Percentiles rank a stretch among this genome's conserved stretches.
Conservation (phyloP, 768 basidiomycete species). For the Sistotremastrum niveocremeum region DNA sequence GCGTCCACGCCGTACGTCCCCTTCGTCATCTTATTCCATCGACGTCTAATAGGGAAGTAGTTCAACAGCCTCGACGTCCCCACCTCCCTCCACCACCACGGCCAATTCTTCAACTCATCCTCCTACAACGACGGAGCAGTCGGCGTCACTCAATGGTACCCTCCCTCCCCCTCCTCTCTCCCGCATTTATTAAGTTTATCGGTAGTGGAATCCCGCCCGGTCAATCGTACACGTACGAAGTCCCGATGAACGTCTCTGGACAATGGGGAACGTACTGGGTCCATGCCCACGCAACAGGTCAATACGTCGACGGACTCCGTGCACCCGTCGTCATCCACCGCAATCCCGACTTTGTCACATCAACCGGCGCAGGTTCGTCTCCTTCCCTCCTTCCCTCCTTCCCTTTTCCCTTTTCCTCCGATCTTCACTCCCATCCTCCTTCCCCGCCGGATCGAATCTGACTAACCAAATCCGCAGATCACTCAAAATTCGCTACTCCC, state of each 20-base stretch:
- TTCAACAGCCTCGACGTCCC: slow-evolving; percentile 53
- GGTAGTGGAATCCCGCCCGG: slow-evolving; percentile 67
- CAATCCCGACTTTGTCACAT: too few relatives aligned
- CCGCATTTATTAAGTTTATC: not conserved
- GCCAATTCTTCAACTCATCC: slow-evolving; percentile 84
- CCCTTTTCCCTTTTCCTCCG: too few relatives aligned
- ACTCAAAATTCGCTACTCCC: slow-evolving; percentile 1
- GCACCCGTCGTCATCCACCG: slow-evolving; percentile 65
- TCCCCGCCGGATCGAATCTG: too few relatives aligned
- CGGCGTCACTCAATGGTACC: slow-evolving; percentile 72
- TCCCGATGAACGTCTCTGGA: slow-evolving; percentile 52
- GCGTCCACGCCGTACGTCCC: slow-evolving; percentile 55
- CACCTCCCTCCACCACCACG: slow-evolving; percentile 80
- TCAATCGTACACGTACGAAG: slow-evolving; percentile 54
- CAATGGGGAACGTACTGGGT: slow-evolving; percentile 79
- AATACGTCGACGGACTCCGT: slow-evolving; percentile 91
- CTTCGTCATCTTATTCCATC: not conserved
- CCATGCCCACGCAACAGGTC: slow-evolving; percentile 58
- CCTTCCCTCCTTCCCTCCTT: too few relatives aligned
- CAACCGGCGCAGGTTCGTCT: too few relatives aligned
- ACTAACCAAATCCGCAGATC: too few relatives aligned
- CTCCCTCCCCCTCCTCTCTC: not conserved
- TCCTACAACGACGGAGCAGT: slow-evolving; percentile 86
- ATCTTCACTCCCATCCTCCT: too few relatives aligned
- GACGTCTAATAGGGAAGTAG: not conserved